Percentiles rank a stretch among this genome's conserved stretches.
These are phyloP conservation scores for Cladophialophora chaetospira DNA, from an alignment of 2,329 filamentous ascomycete genomes.

Conservation along the genomic window DNA sequence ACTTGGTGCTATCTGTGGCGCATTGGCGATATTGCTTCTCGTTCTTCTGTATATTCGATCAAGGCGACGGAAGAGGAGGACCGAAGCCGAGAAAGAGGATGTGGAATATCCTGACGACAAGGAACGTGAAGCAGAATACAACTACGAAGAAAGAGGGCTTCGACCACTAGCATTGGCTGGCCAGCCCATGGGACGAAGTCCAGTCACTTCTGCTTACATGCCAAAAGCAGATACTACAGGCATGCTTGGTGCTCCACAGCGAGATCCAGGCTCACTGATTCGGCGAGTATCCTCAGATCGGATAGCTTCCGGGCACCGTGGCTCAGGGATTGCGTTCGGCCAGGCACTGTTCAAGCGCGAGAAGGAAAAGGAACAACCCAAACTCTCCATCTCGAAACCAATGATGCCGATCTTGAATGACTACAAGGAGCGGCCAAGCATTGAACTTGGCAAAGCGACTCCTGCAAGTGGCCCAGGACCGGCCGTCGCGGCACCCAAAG, in stretches of 20 bases:
- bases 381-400: conserved; percentile 32
- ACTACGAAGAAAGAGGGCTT: conserved; percentile 49
- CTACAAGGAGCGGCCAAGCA: conserved; percentile 28
- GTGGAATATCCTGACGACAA: conserved; percentile 57
- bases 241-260: conserved; percentile 40
- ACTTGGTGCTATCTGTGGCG: conserved; percentile 76
- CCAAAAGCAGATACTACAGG: conserved; percentile 34
- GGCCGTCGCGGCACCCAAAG: conserved; percentile 13
- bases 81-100: conserved; percentile 51
- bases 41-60: conserved; percentile 70
- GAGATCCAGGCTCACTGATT: conserved; percentile 39
- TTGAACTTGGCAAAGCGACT: conserved; percentile 32
- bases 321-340: conserved; percentile 25
- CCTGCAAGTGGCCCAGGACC: conserved; percentile 7
- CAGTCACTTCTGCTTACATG: conserved; percentile 42
- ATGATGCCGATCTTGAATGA: conserved; percentile 32
- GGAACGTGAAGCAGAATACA: conserved; percentile 48
- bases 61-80: conserved; percentile 56
- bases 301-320: conserved; percentile 16
- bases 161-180: conserved; percentile 46
- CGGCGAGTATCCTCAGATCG: conserved; percentile 31
- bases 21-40: conserved; percentile 69
- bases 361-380: conserved; percentile 27
- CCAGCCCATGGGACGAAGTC: conserved; percentile 49
- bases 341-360: conserved; percentile 32